Evolutionary conservation across 352 stramenopile genomes (phyloP).

Genomic region (Globisporangium megalacanthum): DNA sequence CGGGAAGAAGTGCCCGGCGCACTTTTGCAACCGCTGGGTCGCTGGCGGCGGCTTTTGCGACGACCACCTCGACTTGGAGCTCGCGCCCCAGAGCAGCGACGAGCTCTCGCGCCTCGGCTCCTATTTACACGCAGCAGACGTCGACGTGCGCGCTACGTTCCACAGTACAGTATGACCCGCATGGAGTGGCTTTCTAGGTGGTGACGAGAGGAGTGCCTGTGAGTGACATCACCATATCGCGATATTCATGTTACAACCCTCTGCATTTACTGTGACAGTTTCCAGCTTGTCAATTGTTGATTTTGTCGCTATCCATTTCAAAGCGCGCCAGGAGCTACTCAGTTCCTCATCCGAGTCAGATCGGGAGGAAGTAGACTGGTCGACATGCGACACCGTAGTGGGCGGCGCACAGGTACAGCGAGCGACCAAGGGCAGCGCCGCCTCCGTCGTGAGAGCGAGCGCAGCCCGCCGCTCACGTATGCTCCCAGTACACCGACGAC

Average conservation of each 20-base stretch:
- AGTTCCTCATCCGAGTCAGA: too few relatives aligned
- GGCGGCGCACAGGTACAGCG: not conserved
- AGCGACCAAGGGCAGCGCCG: conserved; percentile 11
- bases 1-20: conserved; percentile 67
- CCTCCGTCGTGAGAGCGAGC: not conserved
- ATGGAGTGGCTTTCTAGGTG: not conserved
- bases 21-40: conserved; percentile 79
- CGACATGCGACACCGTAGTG: conserved; percentile 6
- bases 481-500: not conserved
- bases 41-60: conserved; percentile 67
- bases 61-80: conserved; percentile 59
- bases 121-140: conserved; percentile 55
- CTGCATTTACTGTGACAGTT: not conserved
- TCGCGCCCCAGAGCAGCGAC: conserved; percentile 41
- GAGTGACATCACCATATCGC: not conserved
- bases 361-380: too few relatives aligned
- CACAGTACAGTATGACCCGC: not conserved
- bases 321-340: too few relatives aligned
- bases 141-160: not conserved
- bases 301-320: not conserved
- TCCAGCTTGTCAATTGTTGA: too few relatives aligned
- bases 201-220: not conserved
- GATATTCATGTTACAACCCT: not conserved
- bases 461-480: not conserved
- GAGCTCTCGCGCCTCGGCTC: conserved; percentile 52